phyloP scores from a whole-genome alignment of 1,284 basidiomycete species.

The Ustilago cynodontis region DNA sequence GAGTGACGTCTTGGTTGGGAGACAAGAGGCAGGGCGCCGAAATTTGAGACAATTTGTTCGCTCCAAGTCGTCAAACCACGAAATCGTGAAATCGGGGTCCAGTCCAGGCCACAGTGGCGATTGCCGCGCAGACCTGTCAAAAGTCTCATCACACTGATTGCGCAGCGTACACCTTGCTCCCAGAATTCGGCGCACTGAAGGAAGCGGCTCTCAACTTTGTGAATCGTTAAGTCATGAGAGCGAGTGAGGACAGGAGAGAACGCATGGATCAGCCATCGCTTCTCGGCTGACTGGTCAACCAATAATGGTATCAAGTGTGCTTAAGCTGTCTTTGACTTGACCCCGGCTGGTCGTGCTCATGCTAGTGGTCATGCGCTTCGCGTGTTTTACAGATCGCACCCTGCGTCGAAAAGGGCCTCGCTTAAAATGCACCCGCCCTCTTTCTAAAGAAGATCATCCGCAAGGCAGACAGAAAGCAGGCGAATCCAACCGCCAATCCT shows the following conservation, averaged over 20 bases:
- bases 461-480: too few species aligned
- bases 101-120: background rate
- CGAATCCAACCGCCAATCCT: too few species aligned
- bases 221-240: too few species aligned
- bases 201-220: too few species aligned
- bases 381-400: slow-evolving; percentile 18
- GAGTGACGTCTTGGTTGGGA: background rate
- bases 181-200: too few species aligned
- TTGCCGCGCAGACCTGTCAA: background rate
- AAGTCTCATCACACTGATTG: background rate
- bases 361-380: slow-evolving; percentile 1
- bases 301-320: too few species aligned
- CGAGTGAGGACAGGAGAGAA: too few species aligned
- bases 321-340: background rate
- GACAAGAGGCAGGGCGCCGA: slow-evolving; percentile 1
- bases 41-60: slow-evolving; percentile 10
- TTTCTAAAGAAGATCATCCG: background rate
- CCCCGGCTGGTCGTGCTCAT: background rate
- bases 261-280: too few species aligned
- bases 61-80: background rate
- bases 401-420: slow-evolving; percentile 11
- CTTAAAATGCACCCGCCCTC: background rate
- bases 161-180: too few species aligned
- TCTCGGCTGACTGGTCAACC: too few species aligned
- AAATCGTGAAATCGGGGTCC: slow-evolving; percentile 2